Percentiles rank a stretch among this genome's conserved stretches.
phyloP scores from a whole-genome alignment of 805 yeast genomes.

The Metschnikowia chrysomelidarum region DNA sequence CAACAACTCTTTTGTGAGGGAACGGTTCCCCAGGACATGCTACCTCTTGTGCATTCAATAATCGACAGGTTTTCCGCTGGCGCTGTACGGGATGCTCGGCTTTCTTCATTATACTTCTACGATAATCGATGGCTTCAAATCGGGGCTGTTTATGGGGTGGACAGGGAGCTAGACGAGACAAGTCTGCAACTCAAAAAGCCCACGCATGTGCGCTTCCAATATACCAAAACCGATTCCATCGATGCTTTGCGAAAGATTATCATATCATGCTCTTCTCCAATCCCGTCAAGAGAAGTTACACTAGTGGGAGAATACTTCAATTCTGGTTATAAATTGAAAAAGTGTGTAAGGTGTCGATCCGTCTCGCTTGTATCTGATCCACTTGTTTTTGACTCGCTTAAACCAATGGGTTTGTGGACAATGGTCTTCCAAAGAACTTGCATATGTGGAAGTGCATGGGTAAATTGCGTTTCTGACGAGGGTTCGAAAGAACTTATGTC shows the following conservation, averaged over 20 bases:
- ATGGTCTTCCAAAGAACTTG: slow-evolving; percentile 71
- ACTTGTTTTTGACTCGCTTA: slow-evolving; percentile 31
- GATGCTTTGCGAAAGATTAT: slow-evolving; percentile 40
- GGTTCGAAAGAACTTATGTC: no score
- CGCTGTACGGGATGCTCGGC: slow-evolving; percentile 44
- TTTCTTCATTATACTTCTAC: slow-evolving; percentile 58
- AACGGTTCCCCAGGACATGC: slow-evolving; percentile 46
- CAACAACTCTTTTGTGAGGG: slow-evolving; percentile 64
- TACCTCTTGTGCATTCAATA: slow-evolving; percentile 40
- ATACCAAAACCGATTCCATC: slow-evolving; percentile 25
- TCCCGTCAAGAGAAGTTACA: slow-evolving; percentile 14
- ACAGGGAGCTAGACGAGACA: neutral
- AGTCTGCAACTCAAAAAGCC: neutral
- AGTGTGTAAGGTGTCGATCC: slow-evolving; percentile 43
- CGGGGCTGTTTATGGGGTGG: slow-evolving; percentile 21
- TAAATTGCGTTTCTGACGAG: slow-evolving; percentile 27
- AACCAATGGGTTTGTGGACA: slow-evolving; percentile 48
- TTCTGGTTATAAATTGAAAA: slow-evolving; percentile 24
- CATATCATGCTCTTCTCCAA: slow-evolving; percentile 19
- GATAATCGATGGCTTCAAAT: slow-evolving; percentile 64
- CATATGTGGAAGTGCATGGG: slow-evolving; percentile 79
- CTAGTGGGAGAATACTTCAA: slow-evolving; percentile 15
- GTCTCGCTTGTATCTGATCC: slow-evolving; percentile 42
- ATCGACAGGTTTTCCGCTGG: slow-evolving; percentile 47
- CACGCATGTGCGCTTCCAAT: slow-evolving; percentile 19